Evolutionary conservation across 2,329 filamentous ascomycete species (phyloP).

Genomic region (Tolypocladium nubicola): DNA sequence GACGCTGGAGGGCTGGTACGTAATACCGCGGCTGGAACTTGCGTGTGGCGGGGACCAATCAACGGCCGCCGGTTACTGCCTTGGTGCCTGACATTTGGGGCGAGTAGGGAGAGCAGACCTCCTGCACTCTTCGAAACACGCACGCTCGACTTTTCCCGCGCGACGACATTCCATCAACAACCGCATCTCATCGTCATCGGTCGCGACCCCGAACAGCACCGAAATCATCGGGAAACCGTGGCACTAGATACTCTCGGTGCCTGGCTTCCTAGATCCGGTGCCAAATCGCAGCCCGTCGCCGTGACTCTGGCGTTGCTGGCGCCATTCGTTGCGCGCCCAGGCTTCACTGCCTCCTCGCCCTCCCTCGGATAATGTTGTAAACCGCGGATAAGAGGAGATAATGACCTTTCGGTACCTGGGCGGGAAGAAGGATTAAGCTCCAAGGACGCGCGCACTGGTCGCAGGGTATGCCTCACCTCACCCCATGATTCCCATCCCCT

Average conservation of each 20-base stretch:
- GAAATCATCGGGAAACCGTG: constrained; percentile 13
- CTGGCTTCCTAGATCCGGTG: constrained; percentile 8
- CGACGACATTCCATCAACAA: constrained; percentile 20
- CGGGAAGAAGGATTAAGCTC: constrained; percentile 14
- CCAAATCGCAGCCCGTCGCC: constrained; percentile 5
- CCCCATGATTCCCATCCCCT: constrained; percentile 9
- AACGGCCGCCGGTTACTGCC: not conserved
- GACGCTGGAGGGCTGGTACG: not conserved
- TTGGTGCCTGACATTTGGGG: constrained; percentile 24
- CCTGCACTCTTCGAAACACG: constrained; percentile 12
- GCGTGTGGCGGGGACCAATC: not conserved
- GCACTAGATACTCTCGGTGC: constrained; percentile 10
- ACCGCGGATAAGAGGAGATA: constrained; percentile 16
- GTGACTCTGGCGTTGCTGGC: not conserved
- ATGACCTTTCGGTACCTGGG: constrained; percentile 7
- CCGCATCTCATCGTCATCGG: constrained; percentile 13
- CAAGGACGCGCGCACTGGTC: constrained; percentile 11
- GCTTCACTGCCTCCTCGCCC: constrained; percentile 10
- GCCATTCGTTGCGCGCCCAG: constrained; percentile 1
- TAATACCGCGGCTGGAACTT: not conserved
- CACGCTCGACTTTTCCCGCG: constrained; percentile 20
- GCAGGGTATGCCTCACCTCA: constrained; percentile 21
- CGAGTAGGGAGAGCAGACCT: constrained; percentile 5
- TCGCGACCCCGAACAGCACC: constrained; percentile 10
- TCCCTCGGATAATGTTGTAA: constrained; percentile 22